phyloP scores from a whole-genome alignment of 179 eudicot genomes.

The Dionaea muscipula region DNA sequence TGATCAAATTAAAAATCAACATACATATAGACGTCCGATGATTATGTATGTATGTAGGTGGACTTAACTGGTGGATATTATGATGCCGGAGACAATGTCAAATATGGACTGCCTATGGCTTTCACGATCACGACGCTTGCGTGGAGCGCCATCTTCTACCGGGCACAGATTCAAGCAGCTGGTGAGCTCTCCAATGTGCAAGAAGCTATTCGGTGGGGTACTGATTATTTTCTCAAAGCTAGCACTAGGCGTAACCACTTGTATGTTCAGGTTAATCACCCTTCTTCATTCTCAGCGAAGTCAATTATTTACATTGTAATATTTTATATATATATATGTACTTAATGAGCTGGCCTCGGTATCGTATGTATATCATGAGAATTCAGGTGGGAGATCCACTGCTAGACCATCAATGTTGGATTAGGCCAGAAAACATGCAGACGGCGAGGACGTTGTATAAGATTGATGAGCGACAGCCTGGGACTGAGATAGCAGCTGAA shows the following conservation, averaged over 20 bases:
- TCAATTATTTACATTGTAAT: too few relatives aligned
- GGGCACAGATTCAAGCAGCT: constrained; percentile 31
- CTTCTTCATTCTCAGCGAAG: too few relatives aligned
- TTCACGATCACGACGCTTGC: constrained; percentile 69
- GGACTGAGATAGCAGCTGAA: constrained; percentile 88
- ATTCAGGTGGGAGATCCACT: constrained; percentile 74
- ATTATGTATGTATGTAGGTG: too few relatives aligned
- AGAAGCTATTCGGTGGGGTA: constrained; percentile 64
- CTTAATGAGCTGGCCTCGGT: too few relatives aligned
- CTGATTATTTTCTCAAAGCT: constrained; percentile 70
- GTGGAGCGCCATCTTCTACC: constrained; percentile 49
- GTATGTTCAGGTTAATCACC: constrained; percentile 45
- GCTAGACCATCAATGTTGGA: constrained; percentile 68
- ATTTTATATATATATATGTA: too few relatives aligned
- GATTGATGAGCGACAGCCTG: constrained; percentile 49
- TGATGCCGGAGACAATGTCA: constrained; percentile 92
- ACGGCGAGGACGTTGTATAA: constrained; percentile 39
- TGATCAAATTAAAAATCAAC: too few relatives aligned
- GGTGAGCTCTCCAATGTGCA: constrained; percentile 46
- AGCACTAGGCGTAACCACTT: constrained; percentile 27
- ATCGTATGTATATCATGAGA: too few relatives aligned
- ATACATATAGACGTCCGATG: too few relatives aligned
- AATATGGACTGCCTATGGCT: constrained; percentile 81
- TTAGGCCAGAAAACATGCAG: constrained; percentile 69
- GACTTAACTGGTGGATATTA: constrained; percentile 87